Percentiles rank a stretch among this genome's conserved stretches.
Conservation (phyloP, 2,329 filamentous ascomycete genomes). For the Acarospora socialis region DNA sequence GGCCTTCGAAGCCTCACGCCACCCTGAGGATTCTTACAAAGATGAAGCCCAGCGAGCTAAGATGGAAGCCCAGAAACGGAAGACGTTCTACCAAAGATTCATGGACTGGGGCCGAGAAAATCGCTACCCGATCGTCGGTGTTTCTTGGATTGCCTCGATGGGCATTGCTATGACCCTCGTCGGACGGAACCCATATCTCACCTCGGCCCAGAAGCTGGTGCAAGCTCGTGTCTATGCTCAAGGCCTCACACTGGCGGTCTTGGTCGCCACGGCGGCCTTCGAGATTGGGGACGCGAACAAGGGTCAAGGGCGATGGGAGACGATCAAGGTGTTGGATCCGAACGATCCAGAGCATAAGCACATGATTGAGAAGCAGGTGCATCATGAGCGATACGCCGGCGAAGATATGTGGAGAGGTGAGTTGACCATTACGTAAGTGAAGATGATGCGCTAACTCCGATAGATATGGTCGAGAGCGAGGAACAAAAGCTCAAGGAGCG, state of each 20-base stretch:
- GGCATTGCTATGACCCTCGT: conserved; percentile 59
- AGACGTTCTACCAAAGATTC: conserved; percentile 45
- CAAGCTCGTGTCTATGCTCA: conserved; percentile 93
- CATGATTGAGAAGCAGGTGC: conserved; percentile 72
- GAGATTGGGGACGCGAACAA: conserved; percentile 66
- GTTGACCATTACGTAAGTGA: conserved; percentile 18
- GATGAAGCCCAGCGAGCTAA: conserved; percentile 45
- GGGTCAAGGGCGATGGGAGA: conserved; percentile 70
- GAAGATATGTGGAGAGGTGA: conserved; percentile 87
- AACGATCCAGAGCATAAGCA: conserved; percentile 71
- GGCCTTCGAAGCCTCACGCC: conserved; percentile 52
- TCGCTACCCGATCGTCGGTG: conserved; percentile 75
- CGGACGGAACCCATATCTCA: conserved; percentile 60
- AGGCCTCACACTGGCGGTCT: conserved; percentile 69
- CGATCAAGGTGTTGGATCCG: conserved; percentile 64
- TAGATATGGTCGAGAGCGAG: conserved; percentile 36
- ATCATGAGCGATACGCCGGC: conserved; percentile 74
- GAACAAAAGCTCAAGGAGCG: conserved; percentile 31
- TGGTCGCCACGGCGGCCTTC: conserved; percentile 69
- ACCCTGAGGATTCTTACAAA: conserved; percentile 53
- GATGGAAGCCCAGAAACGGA: conserved; percentile 39
- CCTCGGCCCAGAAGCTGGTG: conserved; percentile 71
- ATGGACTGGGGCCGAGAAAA: conserved; percentile 64
- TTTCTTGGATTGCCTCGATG: conserved; percentile 71
- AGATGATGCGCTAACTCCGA: background rate